Evolutionary conservation across 2,329 filamentous ascomycete genomes (phyloP), one percentile per base, ranked within the genome.

Genomic region (Fusarium anguioides): DNA sequence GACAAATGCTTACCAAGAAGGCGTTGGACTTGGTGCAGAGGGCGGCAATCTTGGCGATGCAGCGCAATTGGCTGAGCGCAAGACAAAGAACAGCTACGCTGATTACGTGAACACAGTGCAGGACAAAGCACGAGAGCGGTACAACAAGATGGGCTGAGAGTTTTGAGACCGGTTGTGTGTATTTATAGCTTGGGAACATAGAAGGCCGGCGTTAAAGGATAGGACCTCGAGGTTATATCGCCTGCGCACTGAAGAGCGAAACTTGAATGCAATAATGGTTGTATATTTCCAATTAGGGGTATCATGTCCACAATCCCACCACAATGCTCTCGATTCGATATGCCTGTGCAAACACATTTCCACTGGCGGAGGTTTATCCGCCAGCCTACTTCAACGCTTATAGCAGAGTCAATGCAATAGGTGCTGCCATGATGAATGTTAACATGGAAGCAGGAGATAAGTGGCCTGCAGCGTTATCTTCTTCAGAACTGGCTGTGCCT

Each of bases 11-110:
- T 93, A 92, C 75, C 82, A 86, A 20, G 85, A 88, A 17, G 90
- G 90, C 18, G 90, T 91, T 2, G 90, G 90, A 2, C 78, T 93
- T 17, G 90, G 90, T 1, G 90, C 89, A 3, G 85, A 89, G 71
- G 89, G 89, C 1, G 85, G 88, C n/a, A 89, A 89, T 72, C 77
- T 91, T 35, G 90, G 90, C 14, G 89, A 92, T 76, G 90, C 90
- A 26, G 82, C 83, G 9, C 84, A 87, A 72, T 82, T 91, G 72
- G 89, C 89, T 23, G 84, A 86, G 63, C 81, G 85, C 66, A 84
- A 86, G 73, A 91, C 89, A 6, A 84, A 82, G 72, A 84, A 86
- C 36, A 83, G 80, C 36, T 90, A 89, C 68, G 79, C 82, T 1
- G 87, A 86, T 51, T 92, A 91, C 73, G 80, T 91, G 52, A 85